Conservation (phyloP, 2,329 filamentous ascomycete species). For the Pseudocercospora cruenta region DNA sequence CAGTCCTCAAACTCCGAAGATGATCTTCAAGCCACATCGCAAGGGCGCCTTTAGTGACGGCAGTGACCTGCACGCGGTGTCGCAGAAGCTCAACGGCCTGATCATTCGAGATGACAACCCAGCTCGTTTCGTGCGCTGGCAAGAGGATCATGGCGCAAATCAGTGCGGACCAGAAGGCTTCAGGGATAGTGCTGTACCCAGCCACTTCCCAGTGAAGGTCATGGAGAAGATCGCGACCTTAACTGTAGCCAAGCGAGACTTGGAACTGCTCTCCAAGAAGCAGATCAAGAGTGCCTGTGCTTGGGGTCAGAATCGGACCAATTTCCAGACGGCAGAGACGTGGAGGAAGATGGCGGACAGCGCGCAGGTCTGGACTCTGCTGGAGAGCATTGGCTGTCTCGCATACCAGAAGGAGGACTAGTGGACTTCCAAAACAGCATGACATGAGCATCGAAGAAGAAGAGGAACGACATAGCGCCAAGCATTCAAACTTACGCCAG, state of each 20-base stretch:
- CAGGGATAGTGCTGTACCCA: conserved; percentile 30
- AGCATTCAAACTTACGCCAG: not conserved
- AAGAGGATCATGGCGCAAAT: conserved; percentile 29
- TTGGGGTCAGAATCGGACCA: conserved; percentile 41
- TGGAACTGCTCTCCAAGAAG: conserved; percentile 36
- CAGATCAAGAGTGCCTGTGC: conserved; percentile 39
- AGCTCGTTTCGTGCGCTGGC: conserved; percentile 33
- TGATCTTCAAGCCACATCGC: conserved; percentile 37
- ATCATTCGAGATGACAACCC: conserved; percentile 26
- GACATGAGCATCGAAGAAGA: not conserved
- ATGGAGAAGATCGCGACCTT: conserved; percentile 38
- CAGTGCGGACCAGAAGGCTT: conserved; percentile 23
- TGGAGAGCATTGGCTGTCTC: conserved; percentile 45
- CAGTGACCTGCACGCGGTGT: conserved; percentile 33
- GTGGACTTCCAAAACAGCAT: not conserved
- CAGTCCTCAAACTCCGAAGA: conserved; percentile 33
- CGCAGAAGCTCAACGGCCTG: conserved; percentile 30
- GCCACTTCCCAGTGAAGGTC: conserved; percentile 38
- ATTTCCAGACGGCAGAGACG: conserved; percentile 33
- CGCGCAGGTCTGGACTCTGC: conserved; percentile 44
- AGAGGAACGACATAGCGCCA: not conserved
- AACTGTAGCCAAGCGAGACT: conserved; percentile 27
- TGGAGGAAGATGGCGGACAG: conserved; percentile 41
- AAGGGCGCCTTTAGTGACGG: conserved; percentile 38
- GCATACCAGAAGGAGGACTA: conserved; percentile 36